Evolutionary conservation across 495 filamentous ascomycete genomes (phyloP), one percentile per base, ranked within the genome.

Genomic region (Xylaria venustula): DNA sequence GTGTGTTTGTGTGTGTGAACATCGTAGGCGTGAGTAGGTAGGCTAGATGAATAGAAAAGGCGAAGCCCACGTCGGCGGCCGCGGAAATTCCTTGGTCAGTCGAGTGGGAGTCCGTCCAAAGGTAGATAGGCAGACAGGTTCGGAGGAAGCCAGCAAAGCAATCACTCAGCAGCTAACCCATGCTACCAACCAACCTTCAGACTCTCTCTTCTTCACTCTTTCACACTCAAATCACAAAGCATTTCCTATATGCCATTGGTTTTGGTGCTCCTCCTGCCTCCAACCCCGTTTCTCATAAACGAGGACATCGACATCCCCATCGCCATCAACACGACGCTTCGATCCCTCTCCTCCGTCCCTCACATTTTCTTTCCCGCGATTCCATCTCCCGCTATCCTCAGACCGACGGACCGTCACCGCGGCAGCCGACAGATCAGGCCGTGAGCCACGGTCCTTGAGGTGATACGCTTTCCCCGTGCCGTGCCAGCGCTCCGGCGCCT

Each of bases 401-500:
- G 50, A 53, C 6, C 6, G 34, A 1, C 50, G 50, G 9, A 28
- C 12, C 40, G 22, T 20, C n/a, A n/a, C n/a, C n/a, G n/a, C n/a
- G n/a, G n/a, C n/a, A n/a, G n/a, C n/a, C n/a, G n/a, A n/a, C 15
- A 58, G 44, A 7, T 58, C 44, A 0, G 25, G 47, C 28, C 50
- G 50, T 20, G 58, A 54, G 4, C 58, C 58, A 5, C 58, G 58
- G 42, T 61, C 58, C n/a, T 54, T 54, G 17, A 61, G 50, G n/a
- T 61, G 58, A 36, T 61, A 61, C 32, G 58, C 58, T 22, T 61
- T 61, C 1, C 58, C 61, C 36, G 25, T 54, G 41, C 37, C 19
- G 50, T 66, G 64, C 55, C 65, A 73, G 8, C 62, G 66, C 40
- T 70, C 71, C 26, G 71, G 71, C 42, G 68, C 65, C 11, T 58